Evolutionary conservation across 2,329 filamentous ascomycete genomes (phyloP), one percentile per base, ranked within the genome.

Genomic region (Claviceps fusiformis): DNA sequence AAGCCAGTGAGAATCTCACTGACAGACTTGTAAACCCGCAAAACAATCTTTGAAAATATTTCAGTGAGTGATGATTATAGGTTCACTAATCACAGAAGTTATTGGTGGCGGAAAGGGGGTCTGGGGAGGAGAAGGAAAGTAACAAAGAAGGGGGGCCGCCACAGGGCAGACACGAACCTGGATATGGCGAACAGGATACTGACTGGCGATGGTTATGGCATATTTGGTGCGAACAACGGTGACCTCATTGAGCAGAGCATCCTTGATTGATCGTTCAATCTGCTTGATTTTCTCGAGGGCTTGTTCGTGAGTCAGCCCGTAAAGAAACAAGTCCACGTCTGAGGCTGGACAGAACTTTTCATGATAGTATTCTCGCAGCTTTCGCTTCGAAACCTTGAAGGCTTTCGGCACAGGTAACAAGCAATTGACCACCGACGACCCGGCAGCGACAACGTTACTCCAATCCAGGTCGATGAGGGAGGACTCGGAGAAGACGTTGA

Each of bases 1-100:
- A 95, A 95, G 0, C 89, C 89, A 3, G 89, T 89, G 29, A 95
- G 75, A 41, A 95, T 91, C 66, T 95, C 87, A 1, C 87, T 85
- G 49, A 95, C 72, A 0, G 85, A 90, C 63, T 89, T 88, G 73
- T 95, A 95, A 43, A 93, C 82, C 41, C 89, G 85, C 35, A 95
- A 76, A 27, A 95, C 89, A 62, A 95, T 89, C 75, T 92, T 58
- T 37, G 11, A 10, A 19, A 33, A 49, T 24, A 37, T 52, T 45
- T 39, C 15, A 37, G 33, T 50, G 11, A 54, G 54, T n/a, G 15
- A 6, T 49, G 31, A 31, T 47, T 7, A 11, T 31, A 17, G 10
- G 35, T 3, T 11, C 35, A 10, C 35, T 37, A 10, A 10, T 37
- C 35, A 37, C 35, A 11, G 35, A 13, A 37, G 7, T 7, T 7